Evolutionary conservation across 1,139 yeast species (phyloP).

Genomic region (Pichia sp.): DNA sequence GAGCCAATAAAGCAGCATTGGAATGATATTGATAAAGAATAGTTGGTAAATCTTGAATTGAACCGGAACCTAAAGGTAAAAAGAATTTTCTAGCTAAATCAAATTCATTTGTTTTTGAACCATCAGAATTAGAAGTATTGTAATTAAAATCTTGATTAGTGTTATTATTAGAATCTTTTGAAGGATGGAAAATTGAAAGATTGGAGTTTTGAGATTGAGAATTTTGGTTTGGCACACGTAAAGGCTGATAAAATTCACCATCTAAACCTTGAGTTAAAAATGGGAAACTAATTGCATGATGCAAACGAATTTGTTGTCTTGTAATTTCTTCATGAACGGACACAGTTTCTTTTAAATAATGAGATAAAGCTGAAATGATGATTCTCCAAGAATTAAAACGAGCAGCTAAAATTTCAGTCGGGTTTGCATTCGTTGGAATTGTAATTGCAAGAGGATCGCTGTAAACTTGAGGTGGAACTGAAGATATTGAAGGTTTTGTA

Average conservation of each 20-base stretch:
- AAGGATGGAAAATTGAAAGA: slow-evolving; percentile 13
- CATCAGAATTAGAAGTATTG: slow-evolving; percentile 6
- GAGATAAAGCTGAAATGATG: slow-evolving; percentile 66
- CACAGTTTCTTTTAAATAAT: slow-evolving; percentile 72
- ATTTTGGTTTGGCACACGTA: slow-evolving; percentile 21
- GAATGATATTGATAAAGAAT: slow-evolving; percentile 71
- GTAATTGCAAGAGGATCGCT: slow-evolving; percentile 38
- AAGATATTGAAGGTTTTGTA: background rate
- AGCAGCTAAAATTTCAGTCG: slow-evolving; percentile 80
- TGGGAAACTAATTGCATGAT: slow-evolving; percentile 67
- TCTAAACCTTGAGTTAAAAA: slow-evolving; percentile 34
- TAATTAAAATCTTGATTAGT: slow-evolving; percentile 1
- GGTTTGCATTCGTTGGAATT: slow-evolving; percentile 55
- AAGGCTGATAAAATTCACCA: slow-evolving; percentile 32
- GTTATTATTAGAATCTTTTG: slow-evolving; percentile 3
- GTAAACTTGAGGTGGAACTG: slow-evolving; percentile 2
- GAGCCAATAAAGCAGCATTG: slow-evolving; percentile 59
- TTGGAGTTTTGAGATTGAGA: slow-evolving; percentile 5
- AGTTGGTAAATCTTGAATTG: slow-evolving; percentile 76
- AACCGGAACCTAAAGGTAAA: slow-evolving; percentile 72
- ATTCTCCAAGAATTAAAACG: slow-evolving; percentile 85
- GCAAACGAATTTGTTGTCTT: slow-evolving; percentile 74
- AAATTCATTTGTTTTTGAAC: slow-evolving; percentile 27
- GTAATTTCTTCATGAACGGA: slow-evolving; percentile 83
- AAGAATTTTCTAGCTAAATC: slow-evolving; percentile 44